A percentile compares a stretch with the other conserved stretches of the same genome.
Conservation (phyloP, 768 basidiomycete genomes). For the Peribolospora kevripleyi region DNA sequence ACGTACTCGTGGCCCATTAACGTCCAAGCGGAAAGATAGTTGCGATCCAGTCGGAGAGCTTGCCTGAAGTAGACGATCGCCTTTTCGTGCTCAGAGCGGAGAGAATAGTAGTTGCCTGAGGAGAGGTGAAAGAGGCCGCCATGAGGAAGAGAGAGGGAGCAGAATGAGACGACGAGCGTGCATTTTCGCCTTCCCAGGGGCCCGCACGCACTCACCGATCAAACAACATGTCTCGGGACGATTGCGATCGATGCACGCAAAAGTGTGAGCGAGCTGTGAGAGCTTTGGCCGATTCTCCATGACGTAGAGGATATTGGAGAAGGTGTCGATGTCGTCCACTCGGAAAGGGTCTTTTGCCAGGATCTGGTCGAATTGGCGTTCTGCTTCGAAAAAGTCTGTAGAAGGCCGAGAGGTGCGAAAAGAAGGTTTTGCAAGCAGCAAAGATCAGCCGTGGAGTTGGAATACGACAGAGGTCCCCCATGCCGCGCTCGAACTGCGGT, state of each 20-base stretch:
- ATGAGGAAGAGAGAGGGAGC: neutral
- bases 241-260: slow-evolving; percentile 67
- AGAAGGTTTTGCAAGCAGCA: neutral
- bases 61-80: slow-evolving; percentile 85
- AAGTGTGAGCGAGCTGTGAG: slow-evolving; percentile 75
- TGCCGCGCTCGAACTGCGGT: slow-evolving; percentile 10
- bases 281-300: slow-evolving; percentile 70
- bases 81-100: slow-evolving; percentile 80
- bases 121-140: neutral
- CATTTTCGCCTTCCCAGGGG: neutral
- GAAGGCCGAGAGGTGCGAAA: neutral
- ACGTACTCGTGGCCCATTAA: slow-evolving; percentile 98
- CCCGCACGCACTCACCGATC: slow-evolving; percentile 38
- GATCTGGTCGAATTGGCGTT: slow-evolving; percentile 61
- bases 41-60: slow-evolving; percentile 81
- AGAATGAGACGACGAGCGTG: neutral
- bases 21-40: slow-evolving; percentile 92
- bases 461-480: neutral
- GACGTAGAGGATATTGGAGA: slow-evolving; percentile 90
- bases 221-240: slow-evolving; percentile 89
- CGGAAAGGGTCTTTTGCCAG: slow-evolving; percentile 58
- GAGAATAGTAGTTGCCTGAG: slow-evolving; percentile 87
- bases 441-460: neutral
- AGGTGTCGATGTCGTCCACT: slow-evolving; percentile 84
- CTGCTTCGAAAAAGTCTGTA: slow-evolving; percentile 67